These are phyloP conservation scores for Cucurbita argyrosperma DNA, from an alignment of 306 rosid species.

Conservation along the genomic window DNA sequence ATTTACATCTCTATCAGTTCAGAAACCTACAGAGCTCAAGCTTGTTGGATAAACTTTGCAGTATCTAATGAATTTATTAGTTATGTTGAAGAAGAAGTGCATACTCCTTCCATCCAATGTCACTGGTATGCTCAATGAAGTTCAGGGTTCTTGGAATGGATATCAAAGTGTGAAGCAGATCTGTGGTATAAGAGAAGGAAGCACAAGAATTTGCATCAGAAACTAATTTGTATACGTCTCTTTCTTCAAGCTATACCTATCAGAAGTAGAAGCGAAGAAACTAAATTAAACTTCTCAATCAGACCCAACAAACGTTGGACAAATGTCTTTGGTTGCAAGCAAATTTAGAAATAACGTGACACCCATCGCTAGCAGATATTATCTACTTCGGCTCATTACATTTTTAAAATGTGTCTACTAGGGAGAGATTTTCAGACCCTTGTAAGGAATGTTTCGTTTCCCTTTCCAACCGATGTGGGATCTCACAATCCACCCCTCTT, in stretches of 20 bases:
- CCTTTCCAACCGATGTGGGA: too few species aligned
- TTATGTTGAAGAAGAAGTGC: constrained; percentile 11
- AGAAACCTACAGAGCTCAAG: not conserved
- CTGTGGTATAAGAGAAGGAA: constrained; percentile 23
- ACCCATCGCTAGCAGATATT: not conserved
- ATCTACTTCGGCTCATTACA: too few species aligned
- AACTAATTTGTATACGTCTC: not conserved
- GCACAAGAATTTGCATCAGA: not conserved
- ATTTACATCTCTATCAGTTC: not conserved
- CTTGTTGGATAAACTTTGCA: not conserved
- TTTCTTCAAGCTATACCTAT: not conserved
- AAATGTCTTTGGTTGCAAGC: not conserved
- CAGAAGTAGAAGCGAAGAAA: not conserved
- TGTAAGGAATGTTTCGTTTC: too few species aligned
- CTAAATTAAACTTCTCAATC: not conserved
- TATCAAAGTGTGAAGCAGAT: constrained; percentile 52
- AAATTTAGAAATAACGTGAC: not conserved
- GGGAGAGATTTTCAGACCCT: too few species aligned
- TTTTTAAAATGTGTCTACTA: too few species aligned
- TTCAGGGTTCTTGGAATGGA: constrained; percentile 50
- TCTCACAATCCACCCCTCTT: too few species aligned
- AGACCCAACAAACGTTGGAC: not conserved
- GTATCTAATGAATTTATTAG: not conserved
- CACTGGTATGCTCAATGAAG: constrained; percentile 69
- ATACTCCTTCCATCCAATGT: constrained; percentile 95